Percentiles rank a stretch among this genome's conserved stretches.
phyloP scores from a whole-genome alignment of 2,329 filamentous ascomycete species.

The Cercospora beticola region DNA sequence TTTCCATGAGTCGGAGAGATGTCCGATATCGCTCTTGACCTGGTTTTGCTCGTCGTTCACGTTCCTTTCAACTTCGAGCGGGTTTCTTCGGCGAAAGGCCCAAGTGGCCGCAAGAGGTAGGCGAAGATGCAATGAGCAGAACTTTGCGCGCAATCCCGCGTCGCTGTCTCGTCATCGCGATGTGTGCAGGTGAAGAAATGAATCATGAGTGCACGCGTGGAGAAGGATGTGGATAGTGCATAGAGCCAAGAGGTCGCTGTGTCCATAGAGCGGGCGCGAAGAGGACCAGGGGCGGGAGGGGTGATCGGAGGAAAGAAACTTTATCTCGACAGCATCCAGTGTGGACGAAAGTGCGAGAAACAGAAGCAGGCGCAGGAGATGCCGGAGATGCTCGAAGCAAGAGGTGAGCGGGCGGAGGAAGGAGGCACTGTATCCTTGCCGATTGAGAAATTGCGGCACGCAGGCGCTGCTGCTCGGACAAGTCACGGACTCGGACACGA shows the following conservation, averaged over 20 bases:
- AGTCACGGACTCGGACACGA: background rate
- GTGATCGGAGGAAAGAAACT: background rate
- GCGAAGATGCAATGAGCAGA: too few species aligned
- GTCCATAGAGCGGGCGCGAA: background rate
- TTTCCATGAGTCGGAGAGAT: background rate
- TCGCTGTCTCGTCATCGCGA: background rate
- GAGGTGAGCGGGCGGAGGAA: background rate
- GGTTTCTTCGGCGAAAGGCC: too few species aligned
- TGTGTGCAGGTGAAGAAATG: background rate
- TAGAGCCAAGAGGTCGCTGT: background rate
- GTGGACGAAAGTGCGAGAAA: background rate
- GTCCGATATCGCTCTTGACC: background rate
- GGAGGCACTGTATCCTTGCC: background rate
- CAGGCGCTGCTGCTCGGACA: background rate
- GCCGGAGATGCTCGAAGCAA: background rate
- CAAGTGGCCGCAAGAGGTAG: too few species aligned
- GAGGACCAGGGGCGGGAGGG: background rate
- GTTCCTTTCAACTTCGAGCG: too few species aligned
- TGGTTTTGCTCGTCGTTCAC: background rate
- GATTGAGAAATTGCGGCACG: background rate
- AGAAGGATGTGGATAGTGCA: background rate
- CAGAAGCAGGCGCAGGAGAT: background rate
- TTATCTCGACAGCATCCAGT: background rate
- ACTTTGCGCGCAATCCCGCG: background rate
- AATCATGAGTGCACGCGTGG: background rate